Evolutionary conservation across 805 yeast species (phyloP).

Genomic region (Ascoidea asiatica): DNA sequence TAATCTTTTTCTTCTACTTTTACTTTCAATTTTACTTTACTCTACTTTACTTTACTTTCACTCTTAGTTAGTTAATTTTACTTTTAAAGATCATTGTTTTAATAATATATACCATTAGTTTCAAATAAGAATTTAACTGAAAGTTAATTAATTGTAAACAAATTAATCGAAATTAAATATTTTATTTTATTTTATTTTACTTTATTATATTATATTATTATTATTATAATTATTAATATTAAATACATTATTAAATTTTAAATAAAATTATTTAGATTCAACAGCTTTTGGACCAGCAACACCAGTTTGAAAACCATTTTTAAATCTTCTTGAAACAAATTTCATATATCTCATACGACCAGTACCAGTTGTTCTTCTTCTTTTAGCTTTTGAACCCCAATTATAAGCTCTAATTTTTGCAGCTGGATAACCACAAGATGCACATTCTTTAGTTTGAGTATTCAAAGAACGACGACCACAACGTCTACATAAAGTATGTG

Average conservation of each 20-base stretch:
- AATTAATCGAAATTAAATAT: too few species aligned
- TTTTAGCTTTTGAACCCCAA: slow-evolving; percentile 99
- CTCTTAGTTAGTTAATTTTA: too few species aligned
- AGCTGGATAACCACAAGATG: slow-evolving; percentile 99
- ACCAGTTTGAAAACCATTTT: slow-evolving; percentile 97
- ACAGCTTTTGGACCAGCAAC: slow-evolving; percentile 55
- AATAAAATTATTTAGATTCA: slow-evolving; percentile 23
- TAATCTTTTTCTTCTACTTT: too few species aligned
- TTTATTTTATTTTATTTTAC: too few species aligned
- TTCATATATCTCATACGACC: slow-evolving; percentile 99
- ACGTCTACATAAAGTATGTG: slow-evolving; percentile 98
- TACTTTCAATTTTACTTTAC: too few species aligned
- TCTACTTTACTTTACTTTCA: too few species aligned
- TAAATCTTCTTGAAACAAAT: slow-evolving; percentile 94
- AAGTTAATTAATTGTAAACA: too few species aligned
- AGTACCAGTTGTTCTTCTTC: slow-evolving; percentile 99
- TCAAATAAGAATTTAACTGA: too few species aligned
- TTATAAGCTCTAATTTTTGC: slow-evolving; percentile 97
- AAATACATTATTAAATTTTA: not conserved
- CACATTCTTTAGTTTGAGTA: slow-evolving; percentile 97
- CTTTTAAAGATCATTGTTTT: too few species aligned
- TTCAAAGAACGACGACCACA: slow-evolving; percentile 99
- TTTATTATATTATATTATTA: too few species aligned
- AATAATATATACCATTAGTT: too few species aligned
- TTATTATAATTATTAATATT: too few species aligned